Evolutionary conservation across 2,329 filamentous ascomycete species (phyloP).

Genomic region (Fusarium torreyae): DNA sequence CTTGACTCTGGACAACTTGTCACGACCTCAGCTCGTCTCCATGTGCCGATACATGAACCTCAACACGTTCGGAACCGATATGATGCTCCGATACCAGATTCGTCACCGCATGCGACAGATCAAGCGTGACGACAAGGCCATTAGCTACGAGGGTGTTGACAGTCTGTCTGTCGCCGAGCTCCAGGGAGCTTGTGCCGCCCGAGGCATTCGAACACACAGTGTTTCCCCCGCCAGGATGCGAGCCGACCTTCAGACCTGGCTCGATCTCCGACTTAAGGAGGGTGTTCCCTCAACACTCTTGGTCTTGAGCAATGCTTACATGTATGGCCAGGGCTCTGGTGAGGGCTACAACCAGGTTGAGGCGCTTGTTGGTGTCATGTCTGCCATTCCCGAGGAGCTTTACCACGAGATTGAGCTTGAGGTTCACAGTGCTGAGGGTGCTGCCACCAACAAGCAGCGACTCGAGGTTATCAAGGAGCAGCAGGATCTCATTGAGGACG

Average conservation of each 20-base stretch:
- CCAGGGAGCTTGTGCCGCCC: conserved; percentile 91
- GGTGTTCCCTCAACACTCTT: conserved; percentile 96
- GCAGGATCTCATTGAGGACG: conserved; percentile 97
- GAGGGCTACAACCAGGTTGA: conserved; percentile 93
- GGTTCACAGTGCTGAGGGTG: conserved; percentile 95
- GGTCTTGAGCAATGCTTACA: conserved; percentile 96
- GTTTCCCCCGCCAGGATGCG: conserved; percentile 90
- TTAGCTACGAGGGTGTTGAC: conserved; percentile 93
- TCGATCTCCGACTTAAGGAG: conserved; percentile 92
- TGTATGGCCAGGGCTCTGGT: conserved; percentile 92
- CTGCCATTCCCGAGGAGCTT: conserved; percentile 95
- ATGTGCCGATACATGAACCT: conserved; percentile 99
- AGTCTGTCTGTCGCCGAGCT: conserved; percentile 94
- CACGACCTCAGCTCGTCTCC: conserved; percentile 92
- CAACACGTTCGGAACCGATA: conserved; percentile 96
- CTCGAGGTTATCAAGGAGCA: conserved; percentile 98
- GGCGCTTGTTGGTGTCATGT: conserved; percentile 90
- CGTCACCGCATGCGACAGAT: conserved; percentile 99
- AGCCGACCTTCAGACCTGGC: conserved; percentile 92
- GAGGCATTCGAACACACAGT: conserved; percentile 92
- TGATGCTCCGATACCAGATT: conserved; percentile 97
- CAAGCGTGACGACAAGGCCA: conserved; percentile 96
- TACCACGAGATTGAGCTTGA: conserved; percentile 99
- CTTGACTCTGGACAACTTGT: conserved; percentile 95
- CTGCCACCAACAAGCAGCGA: conserved; percentile 98